Percentiles rank a stretch among this genome's conserved stretches.
phyloP scores from a whole-genome alignment of 805 yeast species.

The Myxozyma kluyveri region DNA sequence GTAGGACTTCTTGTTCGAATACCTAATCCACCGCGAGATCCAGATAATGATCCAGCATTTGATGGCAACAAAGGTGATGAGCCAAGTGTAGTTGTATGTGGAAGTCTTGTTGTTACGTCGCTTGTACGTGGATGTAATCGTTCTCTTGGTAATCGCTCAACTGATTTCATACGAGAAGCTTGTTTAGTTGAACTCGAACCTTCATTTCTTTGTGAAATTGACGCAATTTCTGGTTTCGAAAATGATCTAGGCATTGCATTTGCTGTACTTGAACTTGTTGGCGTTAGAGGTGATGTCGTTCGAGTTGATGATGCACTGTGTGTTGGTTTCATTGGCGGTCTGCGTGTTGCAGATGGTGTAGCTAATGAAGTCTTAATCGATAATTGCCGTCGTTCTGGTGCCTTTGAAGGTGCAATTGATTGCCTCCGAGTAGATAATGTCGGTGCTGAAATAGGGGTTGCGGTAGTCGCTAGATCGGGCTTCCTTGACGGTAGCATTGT shows the following conservation, averaged over 20 bases:
- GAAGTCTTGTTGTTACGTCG: not conserved
- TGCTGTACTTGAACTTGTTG: conserved; percentile 7
- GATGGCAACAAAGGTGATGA: not conserved
- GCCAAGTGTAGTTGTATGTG: not conserved
- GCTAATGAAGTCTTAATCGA: too few species aligned
- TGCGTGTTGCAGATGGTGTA: not conserved
- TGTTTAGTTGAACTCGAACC: too few species aligned
- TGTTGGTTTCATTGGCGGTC: too few species aligned
- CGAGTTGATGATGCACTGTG: too few species aligned
- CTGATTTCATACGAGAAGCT: too few species aligned
- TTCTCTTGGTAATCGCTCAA: too few species aligned
- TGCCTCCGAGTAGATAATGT: not conserved
- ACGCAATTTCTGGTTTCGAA: not conserved
- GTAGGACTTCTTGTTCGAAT: conserved; percentile 19
- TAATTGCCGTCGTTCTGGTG: too few species aligned
- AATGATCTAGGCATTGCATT: conserved; percentile 2
- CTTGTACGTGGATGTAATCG: too few species aligned
- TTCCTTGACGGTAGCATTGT: not conserved
- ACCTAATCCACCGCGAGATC: conserved; percentile 12
- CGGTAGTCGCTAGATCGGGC: too few species aligned
- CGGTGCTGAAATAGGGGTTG: too few species aligned
- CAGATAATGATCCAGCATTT: not conserved
- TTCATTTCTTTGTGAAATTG: too few species aligned
- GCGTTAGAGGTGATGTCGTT: conserved; percentile 7
- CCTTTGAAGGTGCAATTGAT: not conserved